A percentile compares a stretch with the other conserved stretches of the same genome.
These are phyloP conservation scores for Colletotrichum limetticola DNA, from an alignment of 2,329 filamentous ascomycete genomes.

Conservation along the genomic window DNA sequence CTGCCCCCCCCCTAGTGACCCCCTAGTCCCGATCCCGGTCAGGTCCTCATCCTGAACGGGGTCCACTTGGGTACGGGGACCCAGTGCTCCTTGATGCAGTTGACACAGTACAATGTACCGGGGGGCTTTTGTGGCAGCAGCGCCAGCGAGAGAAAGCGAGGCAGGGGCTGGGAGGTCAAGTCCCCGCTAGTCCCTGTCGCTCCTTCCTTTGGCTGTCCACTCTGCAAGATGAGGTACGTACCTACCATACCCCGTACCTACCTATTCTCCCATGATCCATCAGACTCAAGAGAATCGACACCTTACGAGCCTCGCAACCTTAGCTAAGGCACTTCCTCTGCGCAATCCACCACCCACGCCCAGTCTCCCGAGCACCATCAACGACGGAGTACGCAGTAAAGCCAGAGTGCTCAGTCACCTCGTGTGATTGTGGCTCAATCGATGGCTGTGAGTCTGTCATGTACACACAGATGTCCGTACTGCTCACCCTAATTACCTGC, in stretches of 20 bases:
- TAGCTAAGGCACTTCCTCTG: neutral
- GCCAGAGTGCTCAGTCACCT: neutral
- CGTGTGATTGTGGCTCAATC: neutral
- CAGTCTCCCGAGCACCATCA: neutral
- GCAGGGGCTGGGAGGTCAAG: constrained; percentile 20
- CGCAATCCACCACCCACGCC: neutral
- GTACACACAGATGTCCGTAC: too few species aligned
- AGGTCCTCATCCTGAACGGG: constrained; percentile 1
- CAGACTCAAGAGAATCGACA: neutral
- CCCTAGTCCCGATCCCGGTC: constrained; percentile 27
- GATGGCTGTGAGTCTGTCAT: neutral
- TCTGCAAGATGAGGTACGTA: constrained; percentile 12
- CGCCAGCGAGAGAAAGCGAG: neutral
- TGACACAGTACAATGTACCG: constrained; percentile 7
- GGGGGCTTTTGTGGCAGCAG: neutral
- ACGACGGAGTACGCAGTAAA: too few species aligned
- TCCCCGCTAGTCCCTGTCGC: constrained; percentile 2
- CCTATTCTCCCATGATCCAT: neutral
- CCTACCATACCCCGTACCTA: too few species aligned
- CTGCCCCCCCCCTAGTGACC: constrained; percentile 11
- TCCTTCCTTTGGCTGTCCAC: neutral
- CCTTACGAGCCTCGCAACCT: neutral
- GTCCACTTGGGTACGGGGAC: constrained; percentile 25
- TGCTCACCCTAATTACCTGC: neutral
- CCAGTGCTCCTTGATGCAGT: neutral